A percentile compares a stretch with the other conserved stretches of the same genome.
Conservation (phyloP, 2,329 filamentous ascomycete species). For the Pseudomassariella vexata region DNA sequence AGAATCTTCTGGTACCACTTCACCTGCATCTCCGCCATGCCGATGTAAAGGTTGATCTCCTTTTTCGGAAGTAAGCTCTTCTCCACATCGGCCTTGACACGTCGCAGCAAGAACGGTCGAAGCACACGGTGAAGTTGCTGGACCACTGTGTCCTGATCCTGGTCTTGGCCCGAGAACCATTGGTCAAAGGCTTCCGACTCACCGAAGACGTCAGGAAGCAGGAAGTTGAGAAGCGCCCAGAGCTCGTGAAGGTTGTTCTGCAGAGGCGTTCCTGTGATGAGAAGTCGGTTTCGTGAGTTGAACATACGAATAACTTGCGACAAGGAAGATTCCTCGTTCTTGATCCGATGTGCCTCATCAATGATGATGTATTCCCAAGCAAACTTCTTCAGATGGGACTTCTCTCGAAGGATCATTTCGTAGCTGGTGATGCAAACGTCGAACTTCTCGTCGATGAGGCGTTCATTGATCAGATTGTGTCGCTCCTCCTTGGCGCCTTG, state of each 20-base stretch:
- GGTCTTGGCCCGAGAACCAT: conserved; percentile 90
- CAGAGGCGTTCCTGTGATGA: conserved; percentile 94
- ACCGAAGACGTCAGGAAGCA: conserved; percentile 96
- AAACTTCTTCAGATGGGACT: conserved; percentile 91
- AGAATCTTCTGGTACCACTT: conserved; percentile 99
- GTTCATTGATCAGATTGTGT: conserved; percentile 79
- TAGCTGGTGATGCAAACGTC: conserved; percentile 98
- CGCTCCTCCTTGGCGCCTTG: conserved; percentile 96
- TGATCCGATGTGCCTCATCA: conserved; percentile 96
- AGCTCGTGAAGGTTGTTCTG: conserved; percentile 98
- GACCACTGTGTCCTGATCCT: conserved; percentile 91
- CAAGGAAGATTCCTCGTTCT: conserved; percentile 96
- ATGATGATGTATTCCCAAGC: conserved; percentile 99
- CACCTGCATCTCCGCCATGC: conserved; percentile 98
- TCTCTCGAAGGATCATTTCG: conserved; percentile 96
- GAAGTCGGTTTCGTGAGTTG: conserved; percentile 86
- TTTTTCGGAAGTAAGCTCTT: conserved; percentile 97
- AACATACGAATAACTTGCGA: conserved; percentile 96
- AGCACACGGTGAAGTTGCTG: conserved; percentile 92
- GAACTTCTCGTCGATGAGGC: conserved; percentile 89
- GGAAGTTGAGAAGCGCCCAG: conserved; percentile 94
- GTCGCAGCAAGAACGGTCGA: conserved; percentile 86
- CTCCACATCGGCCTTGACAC: conserved; percentile 96
- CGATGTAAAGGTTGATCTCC: conserved; percentile 92
- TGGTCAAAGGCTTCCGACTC: conserved; percentile 95